A percentile compares a stretch with the other conserved stretches of the same genome.
phyloP scores from a whole-genome alignment of 2,329 filamentous ascomycete genomes.

The Celoporthe dispersa region DNA sequence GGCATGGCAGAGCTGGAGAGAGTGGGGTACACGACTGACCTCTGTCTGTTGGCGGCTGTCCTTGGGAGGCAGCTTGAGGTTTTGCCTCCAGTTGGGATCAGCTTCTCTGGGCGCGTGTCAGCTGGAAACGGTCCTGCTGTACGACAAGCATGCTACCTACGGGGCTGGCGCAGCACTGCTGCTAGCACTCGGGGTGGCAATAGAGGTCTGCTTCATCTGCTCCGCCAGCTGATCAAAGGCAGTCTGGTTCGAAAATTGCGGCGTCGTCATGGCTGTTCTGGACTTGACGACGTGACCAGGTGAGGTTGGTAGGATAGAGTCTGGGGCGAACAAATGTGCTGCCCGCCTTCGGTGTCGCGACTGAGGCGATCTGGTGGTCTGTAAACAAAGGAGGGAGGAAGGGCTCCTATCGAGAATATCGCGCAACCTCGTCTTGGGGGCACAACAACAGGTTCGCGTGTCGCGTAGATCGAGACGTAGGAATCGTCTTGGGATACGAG shows the following conservation, averaged over 20 bases:
- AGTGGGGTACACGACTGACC: conserved; percentile 49
- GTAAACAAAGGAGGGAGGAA: background rate
- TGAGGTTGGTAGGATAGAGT: background rate
- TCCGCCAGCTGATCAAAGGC: conserved; percentile 28
- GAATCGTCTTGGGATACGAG: background rate
- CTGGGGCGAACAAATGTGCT: conserved; percentile 7
- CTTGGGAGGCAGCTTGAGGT: conserved; percentile 71
- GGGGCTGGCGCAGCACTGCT: background rate
- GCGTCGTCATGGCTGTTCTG: conserved; percentile 14
- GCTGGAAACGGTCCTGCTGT: conserved; percentile 17
- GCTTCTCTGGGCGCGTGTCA: conserved; percentile 53
- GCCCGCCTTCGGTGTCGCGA: conserved; percentile 12
- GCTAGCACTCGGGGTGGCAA: conserved; percentile 19
- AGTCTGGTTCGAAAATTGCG: conserved; percentile 19
- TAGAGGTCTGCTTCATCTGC: conserved; percentile 26
- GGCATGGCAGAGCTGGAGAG: background rate
- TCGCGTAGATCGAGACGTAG: background rate
- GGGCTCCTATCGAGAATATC: conserved; percentile 12
- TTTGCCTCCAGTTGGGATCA: conserved; percentile 74
- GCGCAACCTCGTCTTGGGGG: conserved; percentile 13
- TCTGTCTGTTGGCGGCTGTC: conserved; percentile 83
- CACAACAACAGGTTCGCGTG: background rate
- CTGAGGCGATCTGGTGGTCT: background rate
- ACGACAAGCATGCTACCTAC: conserved; percentile 2
- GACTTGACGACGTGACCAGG: background rate